Percentiles rank a stretch among this genome's conserved stretches.
phyloP scores from a whole-genome alignment of 768 basidiomycete species.

The Mycena vitilis region DNA sequence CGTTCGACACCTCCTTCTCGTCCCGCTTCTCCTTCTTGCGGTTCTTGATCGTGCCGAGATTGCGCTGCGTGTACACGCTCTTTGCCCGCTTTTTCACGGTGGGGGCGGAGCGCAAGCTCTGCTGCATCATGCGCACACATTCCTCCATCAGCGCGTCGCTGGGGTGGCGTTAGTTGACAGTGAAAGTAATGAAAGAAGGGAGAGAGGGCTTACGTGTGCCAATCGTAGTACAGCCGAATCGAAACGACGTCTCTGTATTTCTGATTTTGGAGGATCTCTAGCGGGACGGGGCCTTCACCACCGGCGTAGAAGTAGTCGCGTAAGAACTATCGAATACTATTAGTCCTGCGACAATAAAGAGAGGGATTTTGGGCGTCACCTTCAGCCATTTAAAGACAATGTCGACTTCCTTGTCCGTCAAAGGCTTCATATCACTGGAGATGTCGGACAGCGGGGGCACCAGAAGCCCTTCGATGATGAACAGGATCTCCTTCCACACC shows the following conservation, averaged over 20 bases:
- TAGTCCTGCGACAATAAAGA: not conserved
- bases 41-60: constrained; percentile 95
- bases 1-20: constrained; percentile 79
- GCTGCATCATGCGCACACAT: constrained; percentile 95
- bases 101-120: constrained; percentile 78
- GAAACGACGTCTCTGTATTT: constrained; percentile 94
- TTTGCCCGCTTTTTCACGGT: constrained; percentile 90
- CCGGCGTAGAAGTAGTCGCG: constrained; percentile 95
- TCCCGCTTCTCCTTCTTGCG: constrained; percentile 93
- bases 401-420: constrained; percentile 96
- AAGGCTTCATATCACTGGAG: constrained; percentile 89
- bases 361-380: constrained; percentile 55
- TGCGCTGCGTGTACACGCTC: constrained; percentile 92
- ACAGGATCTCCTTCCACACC: constrained; percentile 96
- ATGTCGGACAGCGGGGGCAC: constrained; percentile 91
- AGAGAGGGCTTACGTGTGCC: constrained; percentile 82
- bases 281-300: constrained; percentile 90
- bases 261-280: constrained; percentile 90
- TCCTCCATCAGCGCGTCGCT: constrained; percentile 93
- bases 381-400: constrained; percentile 99
- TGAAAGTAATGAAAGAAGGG: not conserved
- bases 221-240: constrained; percentile 95
- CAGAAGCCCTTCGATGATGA: constrained; percentile 86
- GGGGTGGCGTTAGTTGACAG: constrained; percentile 30
- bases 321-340: constrained; percentile 71